phyloP scores from a whole-genome alignment of 768 basidiomycete genomes.

The Multifurca ochricompacta region DNA sequence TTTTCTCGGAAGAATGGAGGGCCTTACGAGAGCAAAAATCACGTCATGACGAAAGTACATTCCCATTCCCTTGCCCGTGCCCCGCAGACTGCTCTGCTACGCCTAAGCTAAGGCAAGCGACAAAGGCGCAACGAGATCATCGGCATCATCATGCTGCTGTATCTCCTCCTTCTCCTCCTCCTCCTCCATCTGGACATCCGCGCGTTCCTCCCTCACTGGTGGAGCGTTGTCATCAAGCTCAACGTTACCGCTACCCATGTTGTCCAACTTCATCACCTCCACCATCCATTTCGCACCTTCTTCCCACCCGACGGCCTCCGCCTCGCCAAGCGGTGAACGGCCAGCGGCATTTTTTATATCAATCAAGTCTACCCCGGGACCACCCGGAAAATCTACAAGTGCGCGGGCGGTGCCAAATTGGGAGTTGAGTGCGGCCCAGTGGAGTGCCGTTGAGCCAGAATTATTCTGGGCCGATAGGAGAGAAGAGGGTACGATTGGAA shows the following conservation, averaged over 20 bases:
- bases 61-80: not conserved
- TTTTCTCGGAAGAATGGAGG: not conserved
- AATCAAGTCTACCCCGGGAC: conserved; percentile 61
- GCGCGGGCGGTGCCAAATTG: conserved; percentile 57
- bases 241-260: conserved; percentile 35
- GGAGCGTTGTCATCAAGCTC: conserved; percentile 28
- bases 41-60: not conserved
- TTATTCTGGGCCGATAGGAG: conserved; percentile 57
- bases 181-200: conserved; percentile 26
- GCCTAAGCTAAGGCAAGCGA: conserved; percentile 19
- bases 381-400: conserved; percentile 48
- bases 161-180: conserved; percentile 27
- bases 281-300: conserved; percentile 82
- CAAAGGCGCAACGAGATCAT: conserved; percentile 62
- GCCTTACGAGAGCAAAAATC: not conserved
- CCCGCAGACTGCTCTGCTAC: no score
- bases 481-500: conserved; percentile 48
- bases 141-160: conserved; percentile 66
- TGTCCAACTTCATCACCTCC: conserved; percentile 68
- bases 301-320: conserved; percentile 71
- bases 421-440: conserved; percentile 85
- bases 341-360: conserved; percentile 71
- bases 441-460: conserved; percentile 75
- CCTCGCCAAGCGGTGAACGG: conserved; percentile 71
- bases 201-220: not conserved